Conservation (phyloP, 768 basidiomycete genomes). For the Phylloporus sp. region DNA sequence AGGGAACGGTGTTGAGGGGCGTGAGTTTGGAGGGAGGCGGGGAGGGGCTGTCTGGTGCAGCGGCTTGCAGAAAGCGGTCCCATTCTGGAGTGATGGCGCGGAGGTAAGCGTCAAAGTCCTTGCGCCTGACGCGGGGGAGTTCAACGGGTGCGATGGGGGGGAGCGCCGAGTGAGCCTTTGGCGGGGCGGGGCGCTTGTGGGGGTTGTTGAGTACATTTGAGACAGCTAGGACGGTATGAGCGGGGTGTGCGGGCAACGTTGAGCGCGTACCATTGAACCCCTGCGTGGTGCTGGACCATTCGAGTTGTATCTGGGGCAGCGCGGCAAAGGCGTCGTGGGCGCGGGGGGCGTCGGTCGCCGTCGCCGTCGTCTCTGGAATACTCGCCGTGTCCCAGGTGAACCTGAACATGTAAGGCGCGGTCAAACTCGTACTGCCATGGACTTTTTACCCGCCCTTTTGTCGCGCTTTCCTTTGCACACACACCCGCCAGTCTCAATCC, state of each 20-base stretch:
- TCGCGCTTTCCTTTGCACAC: conserved; percentile 58
- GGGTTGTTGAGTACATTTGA: conserved; percentile 93
- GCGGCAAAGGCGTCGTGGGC: conserved; percentile 51
- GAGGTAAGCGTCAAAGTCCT: conserved; percentile 84
- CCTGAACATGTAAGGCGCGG: conserved; percentile 40
- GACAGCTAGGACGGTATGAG: conserved; percentile 58
- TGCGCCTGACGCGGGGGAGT: conserved; percentile 74
- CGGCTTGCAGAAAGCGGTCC: conserved; percentile 60
- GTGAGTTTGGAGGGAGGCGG: conserved; percentile 49
- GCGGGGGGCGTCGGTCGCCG: conserved; percentile 40
- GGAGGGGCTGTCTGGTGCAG: conserved; percentile 30
- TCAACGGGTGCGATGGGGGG: conserved; percentile 69
- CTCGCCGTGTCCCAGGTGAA: conserved; percentile 83
- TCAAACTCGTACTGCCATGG: background rate
- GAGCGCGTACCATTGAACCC: conserved; percentile 78
- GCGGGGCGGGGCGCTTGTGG: conserved; percentile 76
- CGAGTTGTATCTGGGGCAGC: conserved; percentile 39
- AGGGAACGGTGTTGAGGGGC: conserved; percentile 70
- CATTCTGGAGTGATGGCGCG: conserved; percentile 69
- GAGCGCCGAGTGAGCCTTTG: conserved; percentile 80
- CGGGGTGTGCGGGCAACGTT: background rate
- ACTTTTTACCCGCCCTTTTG: conserved; percentile 40
- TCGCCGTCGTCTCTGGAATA: conserved; percentile 60
- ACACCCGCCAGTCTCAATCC: conserved; percentile 39
- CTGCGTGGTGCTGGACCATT: conserved; percentile 79